Base-by-base conservation (phyloP, 805 yeast genomes). In the Wickerhamiella spandovensis region DNA sequence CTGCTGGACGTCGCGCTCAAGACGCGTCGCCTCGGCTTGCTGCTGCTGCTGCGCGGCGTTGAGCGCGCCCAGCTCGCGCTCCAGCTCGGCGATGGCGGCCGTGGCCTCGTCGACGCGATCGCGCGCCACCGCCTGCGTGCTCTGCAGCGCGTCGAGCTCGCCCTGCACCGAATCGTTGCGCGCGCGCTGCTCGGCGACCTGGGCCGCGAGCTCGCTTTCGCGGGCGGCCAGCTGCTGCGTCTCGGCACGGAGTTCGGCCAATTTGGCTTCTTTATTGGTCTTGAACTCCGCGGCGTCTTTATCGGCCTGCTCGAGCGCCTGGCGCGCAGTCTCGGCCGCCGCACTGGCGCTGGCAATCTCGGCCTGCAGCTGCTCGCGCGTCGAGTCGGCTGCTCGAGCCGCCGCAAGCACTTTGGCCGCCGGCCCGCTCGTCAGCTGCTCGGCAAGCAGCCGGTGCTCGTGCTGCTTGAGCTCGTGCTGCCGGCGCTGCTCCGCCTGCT, bases 271-370 rank as follows among this genome's bases (percentile, higher is more conserved):
- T 57, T 88, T 89, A 63, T 94, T 83, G 43, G 69, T 69, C 52
- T 76, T 78, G 62, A 88, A 90, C 58, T 92, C 97, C 48, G 74
- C 71, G 69, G 88, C 84, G 63, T 92, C 97, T 17, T 69, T 74
- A 60, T 84, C 84, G 48, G 84, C 79, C 7, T 62, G 61, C 2
- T 58, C 56, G 12, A 84, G 74, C 25, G 81, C 83, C 0, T 51
- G 51, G 30, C 24, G 15, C 22, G 43, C 43, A 2, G 10, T 10
- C 10, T 25, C 9, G 9, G 30, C 30, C 9, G 30, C 30, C 10
- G 6, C 30, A 7, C 10, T 10, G 39, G 39, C 39, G 20, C 10
- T 9, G 20, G 17, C 39, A 9, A 35, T 35, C 39, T 7, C 48
- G 12, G 50, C 21, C 20, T 44, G 44, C 22, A 20, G 24, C 10